phyloP scores from a whole-genome alignment of 176 grass and related monocot species.

The Triticum monococcum region DNA sequence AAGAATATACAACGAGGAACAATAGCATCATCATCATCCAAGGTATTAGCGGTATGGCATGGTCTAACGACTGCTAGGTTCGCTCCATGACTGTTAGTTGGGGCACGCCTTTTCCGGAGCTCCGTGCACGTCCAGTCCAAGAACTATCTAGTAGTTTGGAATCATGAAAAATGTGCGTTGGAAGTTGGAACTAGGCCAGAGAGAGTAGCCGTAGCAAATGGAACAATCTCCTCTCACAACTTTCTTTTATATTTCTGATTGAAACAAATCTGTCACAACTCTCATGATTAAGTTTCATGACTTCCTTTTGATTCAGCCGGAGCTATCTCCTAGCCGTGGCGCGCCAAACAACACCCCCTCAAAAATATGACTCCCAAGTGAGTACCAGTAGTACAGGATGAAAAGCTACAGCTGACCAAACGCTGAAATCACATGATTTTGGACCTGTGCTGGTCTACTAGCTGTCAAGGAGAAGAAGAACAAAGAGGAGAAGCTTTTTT shows the following conservation, averaged over 20 bases:
- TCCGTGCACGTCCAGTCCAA: background rate
- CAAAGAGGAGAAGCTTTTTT: background rate
- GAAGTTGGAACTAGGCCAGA: no score
- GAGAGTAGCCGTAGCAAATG: no score
- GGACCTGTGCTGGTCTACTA: background rate
- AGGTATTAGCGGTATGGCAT: conserved; percentile 2
- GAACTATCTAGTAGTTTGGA: background rate
- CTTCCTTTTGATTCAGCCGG: background rate
- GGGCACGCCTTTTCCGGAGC: background rate
- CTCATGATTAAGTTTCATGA: conserved; percentile 4
- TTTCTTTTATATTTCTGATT: no score
- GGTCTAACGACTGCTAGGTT: conserved; percentile 26
- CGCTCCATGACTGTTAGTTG: conserved; percentile 10
- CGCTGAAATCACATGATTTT: conserved; percentile 7
- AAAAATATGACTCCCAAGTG: background rate
- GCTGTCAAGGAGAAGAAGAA: background rate
- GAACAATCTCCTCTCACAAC: no score
- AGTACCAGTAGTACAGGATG: background rate
- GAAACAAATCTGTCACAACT: background rate
- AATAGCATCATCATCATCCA: background rate
- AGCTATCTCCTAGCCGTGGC: background rate
- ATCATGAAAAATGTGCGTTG: no score
- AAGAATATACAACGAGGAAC: background rate
- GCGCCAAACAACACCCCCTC: background rate
- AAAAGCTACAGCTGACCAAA: conserved; percentile 39